phyloP scores from a whole-genome alignment of 768 basidiomycete species.

The Boletus speciosus region DNA sequence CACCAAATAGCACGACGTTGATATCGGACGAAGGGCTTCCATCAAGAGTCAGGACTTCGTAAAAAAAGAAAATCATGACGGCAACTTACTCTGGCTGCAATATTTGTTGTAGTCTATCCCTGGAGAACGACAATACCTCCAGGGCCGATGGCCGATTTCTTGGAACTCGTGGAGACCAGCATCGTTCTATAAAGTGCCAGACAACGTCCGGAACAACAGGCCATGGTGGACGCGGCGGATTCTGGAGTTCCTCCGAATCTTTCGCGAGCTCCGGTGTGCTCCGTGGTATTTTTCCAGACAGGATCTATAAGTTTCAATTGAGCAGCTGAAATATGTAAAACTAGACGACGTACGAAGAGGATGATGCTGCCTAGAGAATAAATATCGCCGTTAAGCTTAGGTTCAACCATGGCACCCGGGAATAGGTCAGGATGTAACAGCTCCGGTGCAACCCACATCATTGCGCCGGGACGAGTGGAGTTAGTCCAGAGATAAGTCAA shows the following conservation, averaged over 20 bases:
- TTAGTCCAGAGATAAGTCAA: neutral
- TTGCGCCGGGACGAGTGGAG: neutral
- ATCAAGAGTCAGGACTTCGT: neutral
- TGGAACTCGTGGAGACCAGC: constrained; percentile 4
- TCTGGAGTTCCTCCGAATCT: neutral
- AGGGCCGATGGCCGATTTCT: neutral
- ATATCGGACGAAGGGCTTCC: neutral
- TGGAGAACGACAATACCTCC: neutral
- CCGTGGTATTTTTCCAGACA: constrained; percentile 1
- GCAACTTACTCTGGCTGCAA: neutral
- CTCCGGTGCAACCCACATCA: constrained; percentile 4
- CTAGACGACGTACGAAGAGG: neutral
- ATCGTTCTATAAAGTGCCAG: constrained; percentile 1
- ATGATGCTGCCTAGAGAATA: neutral
- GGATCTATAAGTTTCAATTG: neutral
- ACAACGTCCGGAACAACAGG: neutral
- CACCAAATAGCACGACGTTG: constrained; percentile 17
- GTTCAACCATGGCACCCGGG: too few species aligned
- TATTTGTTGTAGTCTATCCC: neutral
- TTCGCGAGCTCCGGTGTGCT: neutral
- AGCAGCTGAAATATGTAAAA: neutral
- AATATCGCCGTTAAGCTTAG: too few species aligned
- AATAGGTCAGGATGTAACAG: neutral
- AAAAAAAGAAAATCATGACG: neutral
- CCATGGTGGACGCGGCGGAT: neutral